Conservation (phyloP, 176 grass and related monocot genomes). For the Triticum turgidum region DNA sequence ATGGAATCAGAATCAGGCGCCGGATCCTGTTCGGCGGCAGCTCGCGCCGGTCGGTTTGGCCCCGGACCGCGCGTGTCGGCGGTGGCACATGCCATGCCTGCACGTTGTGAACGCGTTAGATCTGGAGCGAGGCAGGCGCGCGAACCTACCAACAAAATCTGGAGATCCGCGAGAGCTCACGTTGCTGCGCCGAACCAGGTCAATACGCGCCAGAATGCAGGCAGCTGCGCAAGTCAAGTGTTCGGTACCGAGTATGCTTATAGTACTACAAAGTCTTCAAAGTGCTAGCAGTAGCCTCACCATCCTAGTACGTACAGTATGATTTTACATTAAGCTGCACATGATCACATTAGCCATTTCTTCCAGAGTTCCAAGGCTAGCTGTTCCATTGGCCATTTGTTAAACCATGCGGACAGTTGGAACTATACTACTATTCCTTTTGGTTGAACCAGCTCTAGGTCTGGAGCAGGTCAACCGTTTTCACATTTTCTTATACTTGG, state of each 20-base stretch:
- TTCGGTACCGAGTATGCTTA: slow-evolving; percentile 9
- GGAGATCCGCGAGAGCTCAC: slow-evolving; percentile 15
- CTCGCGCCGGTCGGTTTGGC: neutral
- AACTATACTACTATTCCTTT: neutral
- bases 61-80: neutral
- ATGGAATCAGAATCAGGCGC: neutral
- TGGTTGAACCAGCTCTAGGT: slow-evolving; percentile 14
- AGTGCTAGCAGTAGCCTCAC: slow-evolving; percentile 4
- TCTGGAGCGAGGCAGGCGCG: slow-evolving; percentile 27
- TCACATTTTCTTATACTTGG: neutral
- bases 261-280: neutral
- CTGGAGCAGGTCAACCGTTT: slow-evolving; percentile 37
- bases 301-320: neutral
- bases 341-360: neutral
- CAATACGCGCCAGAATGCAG: neutral
- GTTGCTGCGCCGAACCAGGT: slow-evolving; percentile 26
- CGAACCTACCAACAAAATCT: slow-evolving; percentile 21
- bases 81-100: neutral
- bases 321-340: neutral
- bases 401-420: neutral
- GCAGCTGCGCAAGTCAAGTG: slow-evolving; percentile 26
- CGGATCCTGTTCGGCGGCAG: slow-evolving; percentile 3
- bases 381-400: neutral
- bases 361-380: neutral
- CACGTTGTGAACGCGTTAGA: slow-evolving; percentile 26